Percentiles rank a stretch among this genome's conserved stretches.
Evolutionary conservation across 1,284 basidiomycete species (phyloP).

Genomic region (Trametes sp.): DNA sequence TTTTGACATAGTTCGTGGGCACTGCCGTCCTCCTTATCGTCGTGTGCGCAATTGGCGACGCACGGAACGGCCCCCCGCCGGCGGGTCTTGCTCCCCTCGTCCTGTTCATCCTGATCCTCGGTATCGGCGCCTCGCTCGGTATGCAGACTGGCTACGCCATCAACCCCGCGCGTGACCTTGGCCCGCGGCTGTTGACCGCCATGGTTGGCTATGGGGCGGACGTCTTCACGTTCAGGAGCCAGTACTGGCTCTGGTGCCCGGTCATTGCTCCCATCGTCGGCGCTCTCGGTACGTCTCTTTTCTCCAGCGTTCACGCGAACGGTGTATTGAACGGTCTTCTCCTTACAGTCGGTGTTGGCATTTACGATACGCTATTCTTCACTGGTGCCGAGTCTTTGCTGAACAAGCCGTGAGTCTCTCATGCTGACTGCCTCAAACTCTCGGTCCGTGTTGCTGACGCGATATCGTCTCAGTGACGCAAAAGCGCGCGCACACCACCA

Average conservation of each 20-base stretch:
- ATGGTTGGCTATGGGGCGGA: constrained; percentile 65
- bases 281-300: constrained; percentile 45
- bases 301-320: background rate
- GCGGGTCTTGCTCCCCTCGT: constrained; percentile 59
- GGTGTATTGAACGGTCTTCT: constrained; percentile 9
- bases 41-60: constrained; percentile 53
- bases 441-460: background rate
- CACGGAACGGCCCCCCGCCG: constrained; percentile 55
- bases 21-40: constrained; percentile 62
- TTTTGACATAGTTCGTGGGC: constrained; percentile 55
- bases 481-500: constrained; percentile 31
- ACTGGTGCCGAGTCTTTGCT: constrained; percentile 61
- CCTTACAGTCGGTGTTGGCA: constrained; percentile 50
- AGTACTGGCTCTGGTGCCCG: constrained; percentile 84
- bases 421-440: background rate
- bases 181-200: constrained; percentile 65
- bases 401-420: constrained; percentile 55
- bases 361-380: constrained; percentile 63
- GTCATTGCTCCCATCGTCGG: constrained; percentile 66
- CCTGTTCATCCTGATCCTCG: constrained; percentile 63
- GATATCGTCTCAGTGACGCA: constrained; percentile 26
- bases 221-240: constrained; percentile 57
- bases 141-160: constrained; percentile 68
- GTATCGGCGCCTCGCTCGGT: constrained; percentile 60
- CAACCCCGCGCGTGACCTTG: constrained; percentile 72